Percentiles rank a stretch among this genome's conserved stretches.
Evolutionary conservation across 2,329 filamentous ascomycete genomes (phyloP).

Genomic region (Fusarium pseudograminearum): DNA sequence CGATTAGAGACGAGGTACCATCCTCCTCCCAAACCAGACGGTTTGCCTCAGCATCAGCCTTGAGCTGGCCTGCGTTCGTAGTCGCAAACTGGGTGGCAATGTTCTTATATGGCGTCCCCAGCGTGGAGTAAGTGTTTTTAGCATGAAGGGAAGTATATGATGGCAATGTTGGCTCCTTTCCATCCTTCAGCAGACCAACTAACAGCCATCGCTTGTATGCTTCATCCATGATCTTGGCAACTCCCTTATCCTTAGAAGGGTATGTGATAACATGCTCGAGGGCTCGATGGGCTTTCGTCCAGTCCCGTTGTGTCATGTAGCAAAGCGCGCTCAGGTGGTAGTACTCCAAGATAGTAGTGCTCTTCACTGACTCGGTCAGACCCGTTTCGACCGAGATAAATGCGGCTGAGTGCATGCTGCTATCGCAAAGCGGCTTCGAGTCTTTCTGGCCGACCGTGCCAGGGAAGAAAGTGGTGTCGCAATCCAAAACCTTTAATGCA

Average conservation of each 20-base stretch:
- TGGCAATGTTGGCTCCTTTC: conserved; percentile 68
- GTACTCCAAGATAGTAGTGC: conserved; percentile 72
- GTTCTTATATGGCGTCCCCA: conserved; percentile 77
- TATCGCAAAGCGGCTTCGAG: conserved; percentile 60
- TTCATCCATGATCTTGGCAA: conserved; percentile 85
- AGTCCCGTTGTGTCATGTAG: conserved; percentile 70
- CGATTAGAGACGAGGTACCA: conserved; percentile 77
- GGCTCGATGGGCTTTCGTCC: conserved; percentile 71
- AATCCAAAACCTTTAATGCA: conserved; percentile 72
- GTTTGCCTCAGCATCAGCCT: conserved; percentile 72
- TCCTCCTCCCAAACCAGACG: conserved; percentile 74
- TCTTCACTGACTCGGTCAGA: conserved; percentile 66
- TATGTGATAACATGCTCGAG: conserved; percentile 75
- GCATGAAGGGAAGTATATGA: conserved; percentile 65
- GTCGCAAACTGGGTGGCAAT: conserved; percentile 77
- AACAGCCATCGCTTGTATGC: conserved; percentile 94
- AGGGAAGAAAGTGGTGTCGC: conserved; percentile 75
- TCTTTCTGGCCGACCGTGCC: conserved; percentile 55
- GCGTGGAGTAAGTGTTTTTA: conserved; percentile 66
- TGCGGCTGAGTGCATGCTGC: conserved; percentile 58
- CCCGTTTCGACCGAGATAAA: conserved; percentile 72
- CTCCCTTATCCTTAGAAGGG: conserved; percentile 70
- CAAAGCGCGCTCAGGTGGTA: conserved; percentile 74
- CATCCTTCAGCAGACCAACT: conserved; percentile 77
- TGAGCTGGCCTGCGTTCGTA: conserved; percentile 66